Percentiles rank a stretch among this genome's conserved stretches.
Evolutionary conservation across 345 rosid species (phyloP).

Genomic region (Euphorbia peplus): DNA sequence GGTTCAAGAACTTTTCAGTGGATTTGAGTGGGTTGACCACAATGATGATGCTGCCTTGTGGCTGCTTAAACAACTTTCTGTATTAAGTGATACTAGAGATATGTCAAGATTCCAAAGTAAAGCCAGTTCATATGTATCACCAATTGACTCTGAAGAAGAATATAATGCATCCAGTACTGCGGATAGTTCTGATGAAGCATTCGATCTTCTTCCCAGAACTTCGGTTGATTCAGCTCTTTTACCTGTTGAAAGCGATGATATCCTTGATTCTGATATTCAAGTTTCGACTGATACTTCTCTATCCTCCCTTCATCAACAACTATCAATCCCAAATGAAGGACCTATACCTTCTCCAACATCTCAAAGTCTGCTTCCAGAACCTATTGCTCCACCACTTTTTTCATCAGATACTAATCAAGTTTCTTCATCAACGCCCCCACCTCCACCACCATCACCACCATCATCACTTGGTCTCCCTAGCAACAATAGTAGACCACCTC

Average conservation of each 20-base stretch:
- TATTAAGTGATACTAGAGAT: conserved; percentile 77
- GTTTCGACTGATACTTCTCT: conserved; percentile 30
- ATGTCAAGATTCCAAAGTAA: conserved; percentile 63
- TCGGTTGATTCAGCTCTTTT: conserved; percentile 31
- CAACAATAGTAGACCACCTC: conserved; percentile 5
- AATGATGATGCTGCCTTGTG: conserved; percentile 91
- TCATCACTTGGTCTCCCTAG: conserved; percentile 7
- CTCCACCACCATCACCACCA: conserved; percentile 20
- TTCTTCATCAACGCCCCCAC: background rate
- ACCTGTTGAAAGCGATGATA: conserved; percentile 40
- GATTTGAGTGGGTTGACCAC: conserved; percentile 79
- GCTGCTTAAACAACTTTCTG: conserved; percentile 90
- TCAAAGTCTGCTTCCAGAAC: conserved; percentile 24
- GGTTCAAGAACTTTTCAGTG: conserved; percentile 94
- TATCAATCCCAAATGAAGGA: conserved; percentile 28
- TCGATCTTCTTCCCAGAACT: conserved; percentile 48
- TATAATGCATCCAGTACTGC: conserved; percentile 81
- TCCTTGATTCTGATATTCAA: conserved; percentile 36
- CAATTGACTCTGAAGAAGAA: conserved; percentile 90
- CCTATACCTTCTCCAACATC: conserved; percentile 27
- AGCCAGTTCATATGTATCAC: conserved; percentile 61
- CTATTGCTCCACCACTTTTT: conserved; percentile 18
- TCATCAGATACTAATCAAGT: background rate
- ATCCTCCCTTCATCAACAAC: conserved; percentile 32
- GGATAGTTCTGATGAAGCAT: conserved; percentile 96